Evolutionary conservation across 495 filamentous ascomycete genomes (phyloP), one percentile per base, ranked within the genome.

Genomic region (Penicillium salamii): DNA sequence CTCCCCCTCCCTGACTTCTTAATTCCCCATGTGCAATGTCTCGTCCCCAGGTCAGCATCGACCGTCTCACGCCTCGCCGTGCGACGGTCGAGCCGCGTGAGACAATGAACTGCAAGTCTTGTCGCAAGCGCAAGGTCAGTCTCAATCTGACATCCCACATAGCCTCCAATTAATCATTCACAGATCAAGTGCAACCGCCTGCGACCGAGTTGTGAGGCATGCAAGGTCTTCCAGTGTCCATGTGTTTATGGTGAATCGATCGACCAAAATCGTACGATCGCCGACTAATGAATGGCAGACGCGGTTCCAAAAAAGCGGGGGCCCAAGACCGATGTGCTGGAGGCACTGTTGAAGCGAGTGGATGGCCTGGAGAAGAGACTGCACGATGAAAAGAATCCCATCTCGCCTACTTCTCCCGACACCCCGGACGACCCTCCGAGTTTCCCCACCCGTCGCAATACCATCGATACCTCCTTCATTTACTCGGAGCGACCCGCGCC

Each of bases 71-170:
- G 32, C 77, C 82, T 26, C 83, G 88, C 44, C 83, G 87, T 37
- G 74, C 81, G 69, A 83, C 79, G 71, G 81, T 80, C 60, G 87
- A 91, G 60, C 87, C 86, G 18, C 84, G 88, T 55, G 88, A 92
- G 72, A 85, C 88, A 15, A 95, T 95, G 89, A 95, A 95, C 67
- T 95, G 89, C 81, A 92, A 95, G 65, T 90, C 86, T 18, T 95
- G 89, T 75, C 83, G 89, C 54, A 95, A 91, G 66, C 78, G 89
- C 60, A 95, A 95, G 77, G 88, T 90, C 42, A 2, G 42, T 64
- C 45, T 7, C 17, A 8, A n/a, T 23, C 33, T 32, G 13, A 38
- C 21, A 6, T 12, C 4, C 19, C 18, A 36, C 32, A 14, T 8
- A 33, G 21, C 20, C 18, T 23, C 47, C 41, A 42, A 31, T 29